Conservation (phyloP, 208 protist species). For the Acanthamoeba triangularis region DNA sequence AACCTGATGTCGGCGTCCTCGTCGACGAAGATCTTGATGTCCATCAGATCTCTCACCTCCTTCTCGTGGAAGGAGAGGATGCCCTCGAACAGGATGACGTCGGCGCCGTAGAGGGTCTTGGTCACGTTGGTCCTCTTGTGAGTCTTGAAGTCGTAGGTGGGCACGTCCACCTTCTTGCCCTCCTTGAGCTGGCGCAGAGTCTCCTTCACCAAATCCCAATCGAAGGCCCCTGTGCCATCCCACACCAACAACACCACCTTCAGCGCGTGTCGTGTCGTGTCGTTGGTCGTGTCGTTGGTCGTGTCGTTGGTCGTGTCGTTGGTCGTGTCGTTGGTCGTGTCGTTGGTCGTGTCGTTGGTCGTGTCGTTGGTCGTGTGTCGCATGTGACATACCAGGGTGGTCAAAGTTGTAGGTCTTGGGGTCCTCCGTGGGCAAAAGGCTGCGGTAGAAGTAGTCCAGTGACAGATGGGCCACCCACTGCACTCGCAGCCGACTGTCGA, state of each 20-base stretch:
- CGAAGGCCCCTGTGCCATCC: slow-evolving; percentile 6
- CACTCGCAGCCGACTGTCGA: slow-evolving; percentile 77
- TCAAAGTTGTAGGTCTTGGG: slow-evolving; percentile 52
- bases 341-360: background rate
- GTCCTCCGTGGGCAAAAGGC: slow-evolving; percentile 66
- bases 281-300: background rate
- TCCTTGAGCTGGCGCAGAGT: slow-evolving; percentile 1
- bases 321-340: background rate
- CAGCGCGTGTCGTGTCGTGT: background rate
- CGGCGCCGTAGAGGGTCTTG: slow-evolving; percentile 88
- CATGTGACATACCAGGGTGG: slow-evolving; percentile 12
- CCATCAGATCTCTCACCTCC: slow-evolving; percentile 90
- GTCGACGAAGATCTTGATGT: slow-evolving; percentile 95
- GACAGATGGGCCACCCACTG: slow-evolving; percentile 92
- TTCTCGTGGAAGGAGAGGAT: slow-evolving; percentile 84
- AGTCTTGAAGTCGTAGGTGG: slow-evolving; percentile 95
- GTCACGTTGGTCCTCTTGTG: slow-evolving; percentile 87
- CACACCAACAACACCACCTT: background rate
- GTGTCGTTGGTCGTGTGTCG: background rate
- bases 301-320: background rate
- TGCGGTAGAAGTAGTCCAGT: slow-evolving; percentile 94
- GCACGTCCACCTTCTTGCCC: slow-evolving; percentile 89
- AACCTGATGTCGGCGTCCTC: slow-evolving; percentile 94
- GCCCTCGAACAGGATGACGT: slow-evolving; percentile 95
- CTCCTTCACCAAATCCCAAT: slow-evolving; percentile 49